phyloP scores from a whole-genome alignment of 2,329 filamentous ascomycete species.

The Fonsecaea nubica region DNA sequence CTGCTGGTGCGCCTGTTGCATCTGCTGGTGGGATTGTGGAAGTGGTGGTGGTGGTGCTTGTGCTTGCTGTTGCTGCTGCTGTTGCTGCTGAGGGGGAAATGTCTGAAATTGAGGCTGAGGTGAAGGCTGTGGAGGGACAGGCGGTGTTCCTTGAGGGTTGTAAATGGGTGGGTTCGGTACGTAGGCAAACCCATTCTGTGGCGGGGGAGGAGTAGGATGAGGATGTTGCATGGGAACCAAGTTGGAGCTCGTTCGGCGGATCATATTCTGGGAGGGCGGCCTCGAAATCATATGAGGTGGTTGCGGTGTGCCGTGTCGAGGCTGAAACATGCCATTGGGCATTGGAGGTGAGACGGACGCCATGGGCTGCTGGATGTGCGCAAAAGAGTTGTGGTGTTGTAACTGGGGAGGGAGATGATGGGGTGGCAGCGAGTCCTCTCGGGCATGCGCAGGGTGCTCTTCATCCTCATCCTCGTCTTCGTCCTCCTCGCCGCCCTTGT shows the following conservation, averaged over 20 bases:
- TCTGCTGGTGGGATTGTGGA: constrained; percentile 49
- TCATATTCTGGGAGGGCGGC: constrained; percentile 79
- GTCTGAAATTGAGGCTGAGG: constrained; percentile 46
- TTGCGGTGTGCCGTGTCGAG: constrained; percentile 81
- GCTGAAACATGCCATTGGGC: constrained; percentile 74
- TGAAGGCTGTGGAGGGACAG: constrained; percentile 45
- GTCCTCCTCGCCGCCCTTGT: constrained; percentile 77
- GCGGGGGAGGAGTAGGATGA: constrained; percentile 66
- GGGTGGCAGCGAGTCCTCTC: constrained; percentile 65
- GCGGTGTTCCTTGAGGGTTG: constrained; percentile 64
- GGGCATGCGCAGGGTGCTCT: constrained; percentile 64
- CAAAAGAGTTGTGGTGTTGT: constrained; percentile 71
- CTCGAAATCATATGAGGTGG: constrained; percentile 72
- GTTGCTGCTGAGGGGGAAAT: constrained; percentile 49
- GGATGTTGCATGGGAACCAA: constrained; percentile 70
- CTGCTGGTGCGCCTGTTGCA: constrained; percentile 66
- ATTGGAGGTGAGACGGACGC: constrained; percentile 90
- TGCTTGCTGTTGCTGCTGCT: constrained; percentile 51
- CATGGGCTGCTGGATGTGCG: constrained; percentile 80
- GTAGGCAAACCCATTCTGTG: constrained; percentile 76
- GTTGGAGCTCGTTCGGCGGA: constrained; percentile 75
- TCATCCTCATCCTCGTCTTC: constrained; percentile 75
- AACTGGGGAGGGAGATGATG: constrained; percentile 66
- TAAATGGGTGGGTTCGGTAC: constrained; percentile 88
- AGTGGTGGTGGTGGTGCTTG: constrained; percentile 55